phyloP scores from a whole-genome alignment of 2,329 filamentous ascomycete species.

The Balansia obtecta region DNA sequence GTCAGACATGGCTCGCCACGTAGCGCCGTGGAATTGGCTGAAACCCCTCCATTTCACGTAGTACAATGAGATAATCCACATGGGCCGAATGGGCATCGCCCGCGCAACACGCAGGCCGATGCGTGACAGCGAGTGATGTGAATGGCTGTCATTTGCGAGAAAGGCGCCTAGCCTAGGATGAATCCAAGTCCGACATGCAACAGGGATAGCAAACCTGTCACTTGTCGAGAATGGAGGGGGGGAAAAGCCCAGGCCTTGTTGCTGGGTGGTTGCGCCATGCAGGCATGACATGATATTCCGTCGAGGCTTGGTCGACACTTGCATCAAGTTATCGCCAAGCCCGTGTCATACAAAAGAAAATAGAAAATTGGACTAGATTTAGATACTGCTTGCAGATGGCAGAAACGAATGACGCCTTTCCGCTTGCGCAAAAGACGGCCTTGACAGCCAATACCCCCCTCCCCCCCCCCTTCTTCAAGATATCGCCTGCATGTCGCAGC shows the following conservation, averaged over 20 bases:
- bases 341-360: background rate
- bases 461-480: background rate
- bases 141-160: background rate
- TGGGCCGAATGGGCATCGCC: background rate
- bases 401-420: background rate
- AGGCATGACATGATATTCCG: background rate
- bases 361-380: background rate
- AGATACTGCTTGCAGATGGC: background rate
- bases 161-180: background rate
- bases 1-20: background rate
- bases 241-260: background rate
- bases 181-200: too few species aligned
- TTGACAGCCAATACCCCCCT: too few species aligned
- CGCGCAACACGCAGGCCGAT: background rate
- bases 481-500: background rate
- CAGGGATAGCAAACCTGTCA: background rate
- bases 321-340: background rate
- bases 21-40: background rate
- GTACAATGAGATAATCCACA: slow-evolving; percentile 1
- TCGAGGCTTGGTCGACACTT: background rate
- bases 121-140: background rate
- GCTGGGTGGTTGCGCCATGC: too few species aligned
- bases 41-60: background rate
- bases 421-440: background rate
- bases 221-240: too few species aligned